Evolutionary conservation across 805 yeast species (phyloP).

Genomic region (Candida broadrunensis): DNA sequence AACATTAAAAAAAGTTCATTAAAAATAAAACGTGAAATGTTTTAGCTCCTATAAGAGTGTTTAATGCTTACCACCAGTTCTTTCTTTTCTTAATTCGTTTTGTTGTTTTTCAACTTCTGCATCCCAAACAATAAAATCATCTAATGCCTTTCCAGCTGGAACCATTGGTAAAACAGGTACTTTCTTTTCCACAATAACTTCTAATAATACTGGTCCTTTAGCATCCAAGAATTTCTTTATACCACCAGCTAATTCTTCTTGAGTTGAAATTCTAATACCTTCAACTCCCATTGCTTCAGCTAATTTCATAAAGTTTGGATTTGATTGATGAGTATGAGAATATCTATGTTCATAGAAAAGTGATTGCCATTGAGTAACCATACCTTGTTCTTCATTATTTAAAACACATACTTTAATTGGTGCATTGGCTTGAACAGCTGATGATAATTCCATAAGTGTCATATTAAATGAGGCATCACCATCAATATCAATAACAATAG

Average conservation of each 20-base stretch:
- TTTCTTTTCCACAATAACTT: slow-evolving; percentile 86
- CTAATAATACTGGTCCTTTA: slow-evolving; percentile 85
- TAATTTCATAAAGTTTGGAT: slow-evolving; percentile 89
- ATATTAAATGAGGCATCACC: slow-evolving; percentile 99
- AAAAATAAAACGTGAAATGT: too few relatives aligned
- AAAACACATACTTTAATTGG: slow-evolving; percentile 87
- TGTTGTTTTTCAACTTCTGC: slow-evolving; percentile 75
- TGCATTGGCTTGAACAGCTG: slow-evolving; percentile 91
- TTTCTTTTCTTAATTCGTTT: slow-evolving; percentile 61
- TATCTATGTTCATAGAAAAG: slow-evolving; percentile 95
- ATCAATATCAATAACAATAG: slow-evolving; percentile 92
- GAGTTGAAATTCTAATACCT: slow-evolving; percentile 71
- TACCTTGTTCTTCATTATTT: slow-evolving; percentile 98
- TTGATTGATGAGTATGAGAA: slow-evolving; percentile 95
- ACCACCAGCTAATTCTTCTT: slow-evolving; percentile 52
- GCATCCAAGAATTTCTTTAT: slow-evolving; percentile 65
- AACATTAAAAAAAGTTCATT: not conserved
- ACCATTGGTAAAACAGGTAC: slow-evolving; percentile 99
- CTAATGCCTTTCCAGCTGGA: slow-evolving; percentile 91
- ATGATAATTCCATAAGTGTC: slow-evolving; percentile 90
- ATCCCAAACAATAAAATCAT: slow-evolving; percentile 88
- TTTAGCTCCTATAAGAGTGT: too few relatives aligned
- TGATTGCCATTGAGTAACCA: slow-evolving; percentile 99
- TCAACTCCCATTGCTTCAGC: slow-evolving; percentile 93
- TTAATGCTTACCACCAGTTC: slow-evolving; percentile 71